phyloP scores from a whole-genome alignment of 2,329 filamentous ascomycete genomes.

The Penicillium italicum region DNA sequence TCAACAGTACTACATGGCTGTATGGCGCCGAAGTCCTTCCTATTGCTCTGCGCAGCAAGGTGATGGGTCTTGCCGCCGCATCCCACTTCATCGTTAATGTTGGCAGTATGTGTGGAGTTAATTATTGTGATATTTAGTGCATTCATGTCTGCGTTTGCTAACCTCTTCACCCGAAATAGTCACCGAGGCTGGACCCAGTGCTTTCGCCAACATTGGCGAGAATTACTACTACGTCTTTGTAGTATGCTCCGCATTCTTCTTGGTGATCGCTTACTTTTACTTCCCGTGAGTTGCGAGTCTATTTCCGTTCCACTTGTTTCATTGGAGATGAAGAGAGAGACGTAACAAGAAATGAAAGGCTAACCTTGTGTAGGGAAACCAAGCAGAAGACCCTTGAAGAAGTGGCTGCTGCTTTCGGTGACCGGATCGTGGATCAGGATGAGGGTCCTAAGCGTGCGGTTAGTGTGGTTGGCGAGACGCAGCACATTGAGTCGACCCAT shows the following conservation, averaged over 20 bases:
- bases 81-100: conserved; percentile 57
- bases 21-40: conserved; percentile 57
- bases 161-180: conserved; percentile 26
- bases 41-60: conserved; percentile 51
- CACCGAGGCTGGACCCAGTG: conserved; percentile 54
- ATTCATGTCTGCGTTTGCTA: background rate
- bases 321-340: background rate
- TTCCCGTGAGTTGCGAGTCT: conserved; percentile 45
- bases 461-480: conserved; percentile 22
- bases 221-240: conserved; percentile 62
- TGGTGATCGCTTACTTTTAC: conserved; percentile 52
- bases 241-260: conserved; percentile 51
- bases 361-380: conserved; percentile 40
- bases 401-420: conserved; percentile 49
- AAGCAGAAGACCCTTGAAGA: conserved; percentile 50
- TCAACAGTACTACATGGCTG: conserved; percentile 55
- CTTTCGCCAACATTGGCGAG: conserved; percentile 56
- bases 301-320: background rate
- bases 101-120: conserved; percentile 31
- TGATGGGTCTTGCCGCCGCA: conserved; percentile 54
- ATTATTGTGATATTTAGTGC: background rate
- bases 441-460: conserved; percentile 26
- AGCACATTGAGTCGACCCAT: conserved; percentile 17
- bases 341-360: background rate
- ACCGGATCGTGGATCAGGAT: conserved; percentile 40